Conservation (phyloP, 73 alveolate species). For the Tetrahymena elliotti region DNA sequence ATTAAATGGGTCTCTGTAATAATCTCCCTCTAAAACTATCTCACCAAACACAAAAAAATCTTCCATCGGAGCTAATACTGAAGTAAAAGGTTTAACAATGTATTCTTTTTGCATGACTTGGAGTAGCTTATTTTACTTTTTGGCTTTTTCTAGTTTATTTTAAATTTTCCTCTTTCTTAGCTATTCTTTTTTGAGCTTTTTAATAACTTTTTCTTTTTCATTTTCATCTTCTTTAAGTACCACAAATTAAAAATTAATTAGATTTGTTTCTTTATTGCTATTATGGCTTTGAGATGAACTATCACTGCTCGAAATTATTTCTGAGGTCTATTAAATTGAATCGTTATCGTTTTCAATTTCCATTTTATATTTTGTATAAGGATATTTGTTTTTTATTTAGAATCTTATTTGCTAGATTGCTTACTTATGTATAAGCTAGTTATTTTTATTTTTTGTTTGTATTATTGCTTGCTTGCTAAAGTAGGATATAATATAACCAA, state of each 20-base stretch:
- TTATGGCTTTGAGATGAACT: neutral
- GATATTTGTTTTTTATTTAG: neutral
- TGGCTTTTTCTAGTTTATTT: neutral
- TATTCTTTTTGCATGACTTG: neutral
- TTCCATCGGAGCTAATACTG: neutral
- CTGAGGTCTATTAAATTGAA: neutral
- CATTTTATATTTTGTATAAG: neutral
- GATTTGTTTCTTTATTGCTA: neutral
- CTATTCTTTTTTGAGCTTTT: neutral
- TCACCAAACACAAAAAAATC: neutral
- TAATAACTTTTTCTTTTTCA: neutral
- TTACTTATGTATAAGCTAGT: too few relatives aligned
- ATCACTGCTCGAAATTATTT: neutral
- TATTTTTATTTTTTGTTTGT: neutral
- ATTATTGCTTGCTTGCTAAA: too few relatives aligned
- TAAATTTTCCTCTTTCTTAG: neutral
- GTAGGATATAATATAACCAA: neutral
- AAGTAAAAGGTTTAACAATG: neutral
- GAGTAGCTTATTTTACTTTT: neutral
- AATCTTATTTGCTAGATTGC: too few relatives aligned
- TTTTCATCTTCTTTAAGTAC: neutral
- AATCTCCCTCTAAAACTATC: neutral
- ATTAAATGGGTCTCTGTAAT: neutral
- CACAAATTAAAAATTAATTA: neutral
- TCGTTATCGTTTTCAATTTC: neutral